Evolutionary conservation across 2,329 filamentous ascomycete genomes (phyloP).

Genomic region (Tolypocladium guangdongense): DNA sequence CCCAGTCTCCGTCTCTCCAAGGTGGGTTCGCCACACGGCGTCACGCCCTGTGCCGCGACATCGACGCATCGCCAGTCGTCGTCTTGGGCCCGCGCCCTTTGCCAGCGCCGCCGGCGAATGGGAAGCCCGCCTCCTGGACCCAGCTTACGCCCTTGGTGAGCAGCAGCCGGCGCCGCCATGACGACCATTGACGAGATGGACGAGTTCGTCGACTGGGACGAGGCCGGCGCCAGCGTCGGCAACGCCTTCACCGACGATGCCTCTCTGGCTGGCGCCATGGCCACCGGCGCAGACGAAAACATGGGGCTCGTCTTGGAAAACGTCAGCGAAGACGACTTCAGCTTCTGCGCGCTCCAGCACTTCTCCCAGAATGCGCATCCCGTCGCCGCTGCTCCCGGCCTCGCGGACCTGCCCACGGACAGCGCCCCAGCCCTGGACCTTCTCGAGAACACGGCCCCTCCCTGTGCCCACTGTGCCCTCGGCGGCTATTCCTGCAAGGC

Average conservation of each 20-base stretch:
- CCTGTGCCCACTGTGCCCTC: slow-evolving; percentile 41
- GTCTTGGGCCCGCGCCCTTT: background rate
- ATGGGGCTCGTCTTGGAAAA: slow-evolving; percentile 45
- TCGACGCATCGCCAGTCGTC: background rate
- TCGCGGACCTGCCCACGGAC: slow-evolving; percentile 17
- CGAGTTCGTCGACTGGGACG: slow-evolving; percentile 54
- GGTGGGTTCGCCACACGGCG: background rate
- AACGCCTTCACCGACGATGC: slow-evolving; percentile 20
- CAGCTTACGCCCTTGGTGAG: slow-evolving; percentile 4
- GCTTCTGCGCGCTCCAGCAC: slow-evolving; percentile 48
- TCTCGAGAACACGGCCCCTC: slow-evolving; percentile 13
- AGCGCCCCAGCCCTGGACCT: slow-evolving; percentile 11
- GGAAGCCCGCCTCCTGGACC: slow-evolving; percentile 4
- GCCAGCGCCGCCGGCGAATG: slow-evolving; percentile 4
- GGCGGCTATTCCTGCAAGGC: slow-evolving; percentile 49
- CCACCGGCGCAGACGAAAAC: slow-evolving; percentile 21
- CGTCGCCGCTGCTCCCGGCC: background rate
- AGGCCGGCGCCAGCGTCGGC: slow-evolving; percentile 28
- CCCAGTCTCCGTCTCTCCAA: background rate
- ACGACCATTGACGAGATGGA: slow-evolving; percentile 42
- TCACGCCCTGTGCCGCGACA: background rate
- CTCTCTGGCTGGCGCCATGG: slow-evolving; percentile 25
- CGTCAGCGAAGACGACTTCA: slow-evolving; percentile 47
- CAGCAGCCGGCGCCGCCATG: slow-evolving; percentile 11
- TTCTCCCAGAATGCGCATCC: slow-evolving; percentile 31